Evolutionary conservation across 768 basidiomycete species (phyloP).

Genomic region (Sistotremastrum suecicum): DNA sequence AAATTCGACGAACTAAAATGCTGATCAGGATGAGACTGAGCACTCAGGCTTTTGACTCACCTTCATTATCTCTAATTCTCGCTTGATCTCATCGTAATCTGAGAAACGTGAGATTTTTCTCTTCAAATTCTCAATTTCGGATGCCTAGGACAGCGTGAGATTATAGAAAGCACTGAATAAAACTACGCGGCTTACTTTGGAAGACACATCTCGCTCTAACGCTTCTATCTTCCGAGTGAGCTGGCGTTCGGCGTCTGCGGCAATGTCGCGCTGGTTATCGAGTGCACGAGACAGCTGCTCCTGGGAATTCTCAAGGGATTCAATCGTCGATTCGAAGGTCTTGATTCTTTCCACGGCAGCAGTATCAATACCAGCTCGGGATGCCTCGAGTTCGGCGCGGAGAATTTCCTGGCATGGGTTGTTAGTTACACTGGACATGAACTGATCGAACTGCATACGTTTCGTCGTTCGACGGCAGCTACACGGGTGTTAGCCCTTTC

Average conservation of each 20-base stretch:
- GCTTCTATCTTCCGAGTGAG: conserved; percentile 47
- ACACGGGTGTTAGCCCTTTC: conserved; percentile 92
- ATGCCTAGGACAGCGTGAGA: conserved; percentile 20
- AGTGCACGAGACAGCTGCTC: conserved; percentile 54
- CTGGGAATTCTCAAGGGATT: conserved; percentile 63
- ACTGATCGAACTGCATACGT: conserved; percentile 30
- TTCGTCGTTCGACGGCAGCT: conserved; percentile 82
- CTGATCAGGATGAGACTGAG: background rate
- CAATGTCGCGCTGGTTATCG: conserved; percentile 41
- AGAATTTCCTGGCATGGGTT: conserved; percentile 59
- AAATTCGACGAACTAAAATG: conserved; percentile 82
- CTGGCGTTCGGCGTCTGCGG: conserved; percentile 31
- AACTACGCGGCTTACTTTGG: conserved; percentile 32
- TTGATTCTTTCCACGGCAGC: conserved; percentile 35
- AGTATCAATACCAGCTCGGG: conserved; percentile 59
- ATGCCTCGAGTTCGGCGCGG: conserved; percentile 85
- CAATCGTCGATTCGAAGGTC: conserved; percentile 56
- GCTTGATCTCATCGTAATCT: conserved; percentile 96
- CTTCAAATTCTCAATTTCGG: conserved; percentile 58
- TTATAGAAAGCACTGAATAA: background rate
- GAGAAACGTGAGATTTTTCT: conserved; percentile 53
- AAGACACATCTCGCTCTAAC: conserved; percentile 34
- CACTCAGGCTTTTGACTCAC: conserved; percentile 24
- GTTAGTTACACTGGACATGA: background rate
- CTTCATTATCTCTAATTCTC: conserved; percentile 98